Evolutionary conservation across 805 yeast genomes (phyloP), one percentile per base, ranked within the genome.

Genomic region (Starmera quercuum): DNA sequence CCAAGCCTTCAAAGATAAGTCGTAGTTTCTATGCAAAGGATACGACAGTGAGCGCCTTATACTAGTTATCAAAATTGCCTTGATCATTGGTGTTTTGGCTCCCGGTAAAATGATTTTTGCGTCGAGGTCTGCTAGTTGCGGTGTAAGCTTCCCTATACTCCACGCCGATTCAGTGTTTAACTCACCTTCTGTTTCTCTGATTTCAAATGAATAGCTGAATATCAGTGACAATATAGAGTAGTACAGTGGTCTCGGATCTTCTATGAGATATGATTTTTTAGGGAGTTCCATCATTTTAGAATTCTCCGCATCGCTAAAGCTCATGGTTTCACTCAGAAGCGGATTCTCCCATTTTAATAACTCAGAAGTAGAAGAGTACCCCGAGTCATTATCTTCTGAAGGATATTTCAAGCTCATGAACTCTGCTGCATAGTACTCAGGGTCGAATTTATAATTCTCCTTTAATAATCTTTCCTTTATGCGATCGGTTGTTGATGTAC

Each of bases 401-500:
- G 75, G 72, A 36, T 74, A 71, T 42, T 75, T 73, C n/a, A 59
- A 63, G 4, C 60, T 54, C 69, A 78, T 73, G 39, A 74, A 76
- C 47, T 92, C 97, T 4, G 92, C 82, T 11, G 88, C 81, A 50
- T 90, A 90, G 56, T 83, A 84, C 40, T 84, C 96, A 1, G 85
- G 78, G 54, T 88, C 95, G 49, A 92, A 92, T 45, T 82, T 80
- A 37, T 74, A 71, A 35, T 71, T 68, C 41, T 86, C 95, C 35
- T 72, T 75, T 23, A 72, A 66, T 6, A 78, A 53, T 36, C 96
- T 61, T 46, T 80, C 87, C 41, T 69, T 59, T n/a, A 76, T 64
- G 32, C 95, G 59, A 21, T 76, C 83, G 27, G 62, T 65, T 0
- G 73, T 59, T 2, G 66, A 53, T 3, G 83, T 68, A 19, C 64